phyloP scores from a whole-genome alignment of 176 grass and related monocot genomes.

The Bromus sterilis region DNA sequence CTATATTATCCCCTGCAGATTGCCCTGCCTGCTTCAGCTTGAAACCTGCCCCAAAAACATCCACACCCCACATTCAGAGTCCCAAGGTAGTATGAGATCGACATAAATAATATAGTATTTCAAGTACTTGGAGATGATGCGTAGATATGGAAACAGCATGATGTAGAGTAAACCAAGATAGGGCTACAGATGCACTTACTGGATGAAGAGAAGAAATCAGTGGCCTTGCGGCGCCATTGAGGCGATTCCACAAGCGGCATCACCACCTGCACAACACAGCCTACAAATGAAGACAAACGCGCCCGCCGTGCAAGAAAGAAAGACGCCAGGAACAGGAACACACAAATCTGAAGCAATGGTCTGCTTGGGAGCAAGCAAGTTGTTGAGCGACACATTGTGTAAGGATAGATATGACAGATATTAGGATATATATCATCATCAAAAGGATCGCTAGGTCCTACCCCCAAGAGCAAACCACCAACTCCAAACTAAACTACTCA shows the following conservation, averaged over 20 bases:
- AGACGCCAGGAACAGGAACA: not conserved
- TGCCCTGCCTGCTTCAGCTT: conserved; percentile 85
- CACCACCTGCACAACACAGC: conserved; percentile 6
- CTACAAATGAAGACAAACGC: not conserved
- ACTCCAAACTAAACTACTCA: not conserved
- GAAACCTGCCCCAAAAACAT: conserved; percentile 40
- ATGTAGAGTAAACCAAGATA: not conserved
- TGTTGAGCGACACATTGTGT: not conserved
- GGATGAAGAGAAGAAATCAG: conserved; percentile 81
- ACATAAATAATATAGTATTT: not conserved
- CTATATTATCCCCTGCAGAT: conserved; percentile 80
- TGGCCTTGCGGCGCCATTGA: conserved; percentile 73
- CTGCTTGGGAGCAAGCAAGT: not conserved
- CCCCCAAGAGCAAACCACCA: not conserved
- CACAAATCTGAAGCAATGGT: not conserved
- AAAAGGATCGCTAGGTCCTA: not conserved
- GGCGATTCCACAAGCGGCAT: conserved; percentile 71
- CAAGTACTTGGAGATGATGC: not conserved
- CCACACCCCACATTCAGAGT: conserved; percentile 2
- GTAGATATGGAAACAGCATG: not conserved
- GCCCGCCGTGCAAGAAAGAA: not conserved
- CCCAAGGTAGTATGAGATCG: not conserved
- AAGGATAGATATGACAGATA: not conserved
- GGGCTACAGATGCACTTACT: conserved; percentile 22
- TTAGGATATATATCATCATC: not conserved